Percentiles rank a stretch among this genome's conserved stretches.
These are phyloP conservation scores for Termitomyces sp. DNA, from an alignment of 768 basidiomycete genomes.

Conservation along the genomic window DNA sequence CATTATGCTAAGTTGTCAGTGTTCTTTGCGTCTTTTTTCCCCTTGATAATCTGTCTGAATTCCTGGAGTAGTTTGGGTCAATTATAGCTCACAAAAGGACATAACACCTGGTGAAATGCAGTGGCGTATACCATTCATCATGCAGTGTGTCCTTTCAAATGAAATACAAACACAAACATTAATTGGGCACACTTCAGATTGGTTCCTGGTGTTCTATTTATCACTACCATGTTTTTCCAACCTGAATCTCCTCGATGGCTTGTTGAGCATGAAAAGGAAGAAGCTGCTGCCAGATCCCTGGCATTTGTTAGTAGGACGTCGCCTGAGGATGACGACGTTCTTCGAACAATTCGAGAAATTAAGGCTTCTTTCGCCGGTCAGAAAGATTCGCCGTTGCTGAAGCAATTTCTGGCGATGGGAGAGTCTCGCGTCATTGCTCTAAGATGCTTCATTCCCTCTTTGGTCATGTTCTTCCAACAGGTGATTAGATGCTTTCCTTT, in stretches of 20 bases:
- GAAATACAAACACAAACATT: not conserved
- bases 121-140: conserved; percentile 48
- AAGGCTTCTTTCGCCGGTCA: conserved; percentile 42
- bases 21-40: not conserved
- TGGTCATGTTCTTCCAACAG: conserved; percentile 42
- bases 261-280: conserved; percentile 38
- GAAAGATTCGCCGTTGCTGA: conserved; percentile 23
- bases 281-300: conserved; percentile 33
- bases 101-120: conserved; percentile 33
- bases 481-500: conserved; percentile 1
- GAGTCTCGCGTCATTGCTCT: conserved; percentile 36
- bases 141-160: conserved; percentile 29
- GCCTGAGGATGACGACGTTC: conserved; percentile 28
- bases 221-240: conserved; percentile 39
- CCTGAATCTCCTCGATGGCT: conserved; percentile 57
- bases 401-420: conserved; percentile 37
- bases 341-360: conserved; percentile 38
- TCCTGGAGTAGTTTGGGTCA: conserved; percentile 37
- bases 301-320: conserved; percentile 28
- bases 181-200: conserved; percentile 18
- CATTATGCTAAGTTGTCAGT: conserved; percentile 32
- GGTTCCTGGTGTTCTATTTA: conserved; percentile 45
- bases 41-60: not conserved
- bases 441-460: conserved; percentile 39
- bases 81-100: conserved; percentile 35